These are phyloP conservation scores for Inga leiocalycina DNA, from an alignment of 306 rosid species.

Conservation along the genomic window DNA sequence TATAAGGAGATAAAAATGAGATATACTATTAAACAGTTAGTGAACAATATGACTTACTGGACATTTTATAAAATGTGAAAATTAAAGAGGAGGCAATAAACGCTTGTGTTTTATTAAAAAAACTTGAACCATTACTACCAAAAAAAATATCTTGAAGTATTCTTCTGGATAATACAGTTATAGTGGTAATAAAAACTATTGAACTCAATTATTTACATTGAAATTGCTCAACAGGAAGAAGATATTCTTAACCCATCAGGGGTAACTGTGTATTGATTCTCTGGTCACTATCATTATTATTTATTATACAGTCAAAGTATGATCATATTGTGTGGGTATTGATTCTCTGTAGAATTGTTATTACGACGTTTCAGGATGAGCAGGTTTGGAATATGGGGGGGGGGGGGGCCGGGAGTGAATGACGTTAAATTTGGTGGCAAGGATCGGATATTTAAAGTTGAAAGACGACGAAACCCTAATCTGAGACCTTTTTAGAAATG, in stretches of 20 bases:
- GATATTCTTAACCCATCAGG: not conserved
- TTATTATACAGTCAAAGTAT: too few relatives aligned
- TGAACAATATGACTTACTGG: not conserved
- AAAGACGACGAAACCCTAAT: not conserved
- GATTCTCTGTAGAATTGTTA: not conserved
- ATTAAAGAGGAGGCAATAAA: not conserved
- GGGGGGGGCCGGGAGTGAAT: not conserved
- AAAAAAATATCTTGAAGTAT: not conserved
- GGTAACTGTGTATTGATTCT: not conserved
- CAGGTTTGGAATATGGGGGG: not conserved
- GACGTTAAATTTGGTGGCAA: not conserved
- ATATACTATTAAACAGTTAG: not conserved
- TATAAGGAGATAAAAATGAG: not conserved
- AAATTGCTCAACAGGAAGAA: not conserved
- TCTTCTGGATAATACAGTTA: not conserved
- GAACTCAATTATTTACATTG: slow-evolving; percentile 4
- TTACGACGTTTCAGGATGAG: not conserved
- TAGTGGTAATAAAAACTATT: not conserved
- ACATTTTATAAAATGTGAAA: not conserved
- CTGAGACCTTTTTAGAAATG: slow-evolving; percentile 18
- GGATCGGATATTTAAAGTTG: not conserved
- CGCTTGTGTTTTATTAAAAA: not conserved
- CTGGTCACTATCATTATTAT: not conserved
- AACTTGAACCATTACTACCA: not conserved
- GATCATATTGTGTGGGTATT: not conserved